Conservation (phyloP, 768 basidiomycete species). For the Hygrophorus russula region DNA sequence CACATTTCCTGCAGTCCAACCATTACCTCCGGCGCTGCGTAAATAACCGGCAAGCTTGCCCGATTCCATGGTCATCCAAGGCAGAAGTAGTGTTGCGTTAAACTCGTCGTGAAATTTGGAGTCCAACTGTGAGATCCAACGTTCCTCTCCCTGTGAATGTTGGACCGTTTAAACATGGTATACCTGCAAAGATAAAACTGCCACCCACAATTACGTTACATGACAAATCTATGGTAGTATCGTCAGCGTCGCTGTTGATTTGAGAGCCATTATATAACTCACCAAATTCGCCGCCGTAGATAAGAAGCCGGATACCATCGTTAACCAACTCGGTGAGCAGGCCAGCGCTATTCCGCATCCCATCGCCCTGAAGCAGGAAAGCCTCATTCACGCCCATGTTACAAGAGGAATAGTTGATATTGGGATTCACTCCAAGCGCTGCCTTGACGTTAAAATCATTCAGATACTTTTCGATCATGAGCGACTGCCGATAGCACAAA, state of each 20-base stretch:
- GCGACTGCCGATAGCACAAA: slow-evolving; percentile 71
- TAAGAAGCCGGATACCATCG: slow-evolving; percentile 70
- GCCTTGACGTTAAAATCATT: slow-evolving; percentile 69
- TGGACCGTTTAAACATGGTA: slow-evolving; percentile 2
- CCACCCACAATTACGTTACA: slow-evolving; percentile 67
- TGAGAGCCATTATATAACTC: slow-evolving; percentile 14
- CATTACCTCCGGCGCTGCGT: slow-evolving; percentile 54
- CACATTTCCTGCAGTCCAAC: slow-evolving; percentile 66
- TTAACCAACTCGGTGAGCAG: slow-evolving; percentile 76
- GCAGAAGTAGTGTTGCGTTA: slow-evolving; percentile 28
- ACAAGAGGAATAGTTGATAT: slow-evolving; percentile 52
- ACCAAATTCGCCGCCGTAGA: slow-evolving; percentile 86
- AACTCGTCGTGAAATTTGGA: slow-evolving; percentile 57
- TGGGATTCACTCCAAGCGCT: slow-evolving; percentile 59
- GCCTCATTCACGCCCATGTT: slow-evolving; percentile 73
- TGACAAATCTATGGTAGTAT: slow-evolving; percentile 51
- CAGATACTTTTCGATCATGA: slow-evolving; percentile 84
- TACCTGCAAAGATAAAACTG: neutral
- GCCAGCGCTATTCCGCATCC: slow-evolving; percentile 69
- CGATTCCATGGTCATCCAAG: slow-evolving; percentile 44
- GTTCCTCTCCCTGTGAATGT: slow-evolving; percentile 52
- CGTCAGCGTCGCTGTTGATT: slow-evolving; percentile 5
- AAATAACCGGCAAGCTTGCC: slow-evolving; percentile 58
- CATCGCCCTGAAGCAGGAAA: slow-evolving; percentile 77
- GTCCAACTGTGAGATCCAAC: slow-evolving; percentile 59